These are phyloP conservation scores for Cucurbitaria berberidis DNA, from an alignment of 2,329 filamentous ascomycete species.

Conservation along the genomic window DNA sequence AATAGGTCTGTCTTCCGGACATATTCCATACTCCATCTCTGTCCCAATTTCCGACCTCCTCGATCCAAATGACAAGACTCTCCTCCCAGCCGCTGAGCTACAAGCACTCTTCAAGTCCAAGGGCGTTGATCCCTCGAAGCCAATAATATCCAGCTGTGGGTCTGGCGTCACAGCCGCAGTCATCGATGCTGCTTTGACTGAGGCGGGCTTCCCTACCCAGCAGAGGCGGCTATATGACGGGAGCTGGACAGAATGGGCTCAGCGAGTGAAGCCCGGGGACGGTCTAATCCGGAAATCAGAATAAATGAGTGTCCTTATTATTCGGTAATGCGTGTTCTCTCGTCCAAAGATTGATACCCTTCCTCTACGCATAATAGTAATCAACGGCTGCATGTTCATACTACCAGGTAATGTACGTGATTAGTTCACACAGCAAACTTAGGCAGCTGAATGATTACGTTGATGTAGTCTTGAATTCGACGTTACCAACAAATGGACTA, in stretches of 20 bases:
- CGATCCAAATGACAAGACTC: constrained; percentile 81
- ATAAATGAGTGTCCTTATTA: not conserved
- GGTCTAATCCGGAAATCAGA: constrained; percentile 65
- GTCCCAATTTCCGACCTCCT: constrained; percentile 81
- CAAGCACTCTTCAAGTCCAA: constrained; percentile 78
- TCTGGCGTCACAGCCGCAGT: constrained; percentile 93
- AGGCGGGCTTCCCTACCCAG: constrained; percentile 75
- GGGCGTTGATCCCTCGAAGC: constrained; percentile 77
- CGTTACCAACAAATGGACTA: not conserved
- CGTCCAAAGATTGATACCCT: constrained; percentile 13
- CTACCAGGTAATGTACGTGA: not conserved
- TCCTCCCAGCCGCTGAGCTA: constrained; percentile 74
- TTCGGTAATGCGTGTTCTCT: not conserved
- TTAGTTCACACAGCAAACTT: not conserved
- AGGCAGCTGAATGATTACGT: not conserved
- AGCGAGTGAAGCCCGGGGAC: constrained; percentile 66
- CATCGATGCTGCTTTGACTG: constrained; percentile 82
- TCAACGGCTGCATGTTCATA: not conserved
- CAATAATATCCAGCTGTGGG: constrained; percentile 87
- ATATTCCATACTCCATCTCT: constrained; percentile 87
- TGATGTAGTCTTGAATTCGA: not conserved
- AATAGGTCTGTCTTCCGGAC: constrained; percentile 74
- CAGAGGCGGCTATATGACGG: constrained; percentile 87
- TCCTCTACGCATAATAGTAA: not conserved
- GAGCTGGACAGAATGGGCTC: constrained; percentile 92